phyloP scores from a whole-genome alignment of 208 protist species.

The Leishmania amazonensis region DNA sequence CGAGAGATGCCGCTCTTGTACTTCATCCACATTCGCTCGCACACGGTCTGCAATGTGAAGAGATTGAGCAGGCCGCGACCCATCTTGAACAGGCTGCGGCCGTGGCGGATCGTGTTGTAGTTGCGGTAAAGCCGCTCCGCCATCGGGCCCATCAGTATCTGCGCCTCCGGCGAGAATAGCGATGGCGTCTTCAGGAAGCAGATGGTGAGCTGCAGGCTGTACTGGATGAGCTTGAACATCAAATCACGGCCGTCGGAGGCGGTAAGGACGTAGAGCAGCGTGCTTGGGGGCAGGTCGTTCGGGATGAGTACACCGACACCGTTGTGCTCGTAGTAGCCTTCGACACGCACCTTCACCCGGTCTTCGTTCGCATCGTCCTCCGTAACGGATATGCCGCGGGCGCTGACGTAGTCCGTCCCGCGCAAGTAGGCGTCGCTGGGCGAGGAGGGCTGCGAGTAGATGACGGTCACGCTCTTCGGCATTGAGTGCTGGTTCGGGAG shows the following conservation, averaged over 20 bases:
- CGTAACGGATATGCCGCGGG: conserved; percentile 14
- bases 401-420: conserved; percentile 17
- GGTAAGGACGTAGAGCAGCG: conserved; percentile 85
- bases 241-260: conserved; percentile 83
- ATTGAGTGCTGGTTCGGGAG: conserved; percentile 3
- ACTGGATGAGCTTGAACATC: conserved; percentile 87
- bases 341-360: conserved; percentile 73
- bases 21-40: conserved; percentile 59
- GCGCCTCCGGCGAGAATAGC: conserved; percentile 66
- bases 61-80: conserved; percentile 79
- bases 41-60: conserved; percentile 71
- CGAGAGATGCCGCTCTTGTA: conserved; percentile 43
- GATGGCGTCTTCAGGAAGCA: conserved; percentile 66
- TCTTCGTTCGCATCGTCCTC: conserved; percentile 52
- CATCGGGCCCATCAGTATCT: conserved; percentile 47
- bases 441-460: conserved; percentile 38
- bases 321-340: conserved; percentile 70
- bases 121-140: conserved; percentile 77
- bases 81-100: conserved; percentile 86
- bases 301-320: conserved; percentile 66
- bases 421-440: conserved; percentile 20
- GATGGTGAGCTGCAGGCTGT: conserved; percentile 73
- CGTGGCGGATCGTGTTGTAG: conserved; percentile 88
- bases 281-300: conserved; percentile 80
- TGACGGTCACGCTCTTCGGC: conserved; percentile 38